Base-by-base conservation (phyloP, 2,329 filamentous ascomycete species). In the Ophiognomonia clavigignenti-juglandacearum region DNA sequence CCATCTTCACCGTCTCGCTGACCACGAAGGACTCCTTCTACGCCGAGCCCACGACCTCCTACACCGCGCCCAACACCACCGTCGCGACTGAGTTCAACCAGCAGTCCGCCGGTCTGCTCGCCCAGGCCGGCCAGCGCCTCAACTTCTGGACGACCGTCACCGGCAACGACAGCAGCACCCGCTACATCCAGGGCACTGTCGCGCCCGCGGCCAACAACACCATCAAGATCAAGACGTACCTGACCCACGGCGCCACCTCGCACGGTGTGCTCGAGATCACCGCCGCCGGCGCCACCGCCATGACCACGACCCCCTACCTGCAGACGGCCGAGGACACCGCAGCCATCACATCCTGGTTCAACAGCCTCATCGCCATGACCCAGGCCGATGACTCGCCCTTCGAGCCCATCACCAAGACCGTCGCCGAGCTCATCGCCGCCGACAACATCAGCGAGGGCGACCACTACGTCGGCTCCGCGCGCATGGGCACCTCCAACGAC, bases 201-300 rank as follows among this genome's bases (percentile, higher is more conserved):
- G 68, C 68, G 51, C 64, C 68, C 0, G 59, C 67, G 1, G 64
- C 67, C 13, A 57, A 65, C 29, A 69, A 69, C 37, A 61, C 68
- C 23, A 61, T 77, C 47, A 68, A 67, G 27, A 64, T 71, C 41
- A 70, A 74, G 57, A 63, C 75, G 6, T 77, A 76, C 62, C 66
- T 78, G 18, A 75, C 68, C 16, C 73, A 75, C 34, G 71, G 72
- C 16, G 67, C 71, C 4, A 70, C 68, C 4, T 76, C 75, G 35
- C 63, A 67, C 41, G 70, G 74, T 31, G 57, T 69, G 9, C 61
- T 76, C 13, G 60, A 61, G 14, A 68, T 74, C 27, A 69, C 64
- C 19, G 56, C 63, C 19, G 55, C 61, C 1, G 69, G 67, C 20
- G 53, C 61, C 10, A 74, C 73, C 26, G 64, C 69, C 51, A 70